Evolutionary conservation across 768 basidiomycete species (phyloP).

Genomic region (Russula olivacea): DNA sequence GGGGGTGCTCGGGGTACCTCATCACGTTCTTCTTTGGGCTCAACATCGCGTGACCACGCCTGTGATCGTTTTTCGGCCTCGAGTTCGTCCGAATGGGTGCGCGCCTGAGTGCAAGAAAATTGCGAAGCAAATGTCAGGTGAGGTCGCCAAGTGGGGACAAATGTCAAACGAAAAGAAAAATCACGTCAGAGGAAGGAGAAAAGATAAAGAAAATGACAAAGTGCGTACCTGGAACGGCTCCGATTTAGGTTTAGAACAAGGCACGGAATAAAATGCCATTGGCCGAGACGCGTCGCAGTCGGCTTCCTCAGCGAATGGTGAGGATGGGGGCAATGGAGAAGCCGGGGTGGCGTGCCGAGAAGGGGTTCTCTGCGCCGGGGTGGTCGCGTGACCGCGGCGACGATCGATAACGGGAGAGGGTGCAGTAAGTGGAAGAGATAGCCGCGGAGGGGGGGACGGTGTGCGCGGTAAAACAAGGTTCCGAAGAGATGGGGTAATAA

Average conservation of each 20-base stretch:
- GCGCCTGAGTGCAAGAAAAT: not conserved
- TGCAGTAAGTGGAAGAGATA: not conserved
- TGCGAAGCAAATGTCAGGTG: conserved; percentile 3
- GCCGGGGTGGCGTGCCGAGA: conserved; percentile 3
- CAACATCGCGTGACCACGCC: conserved; percentile 6
- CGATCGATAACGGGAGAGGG: conserved; percentile 13
- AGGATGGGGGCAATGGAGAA: conserved; percentile 23
- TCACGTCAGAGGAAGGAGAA: not conserved
- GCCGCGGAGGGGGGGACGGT: conserved; percentile 17
- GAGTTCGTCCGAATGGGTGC: not conserved
- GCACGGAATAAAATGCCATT: not conserved
- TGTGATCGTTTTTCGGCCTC: not conserved
- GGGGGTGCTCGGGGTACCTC: not conserved
- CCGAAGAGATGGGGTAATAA: conserved; percentile 14
- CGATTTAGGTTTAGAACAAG: conserved; percentile 8
- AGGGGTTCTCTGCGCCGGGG: conserved; percentile 2
- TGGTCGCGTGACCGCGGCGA: not conserved
- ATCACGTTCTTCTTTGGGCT: not conserved
- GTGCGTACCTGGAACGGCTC: conserved; percentile 7
- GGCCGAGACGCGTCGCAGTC: conserved; percentile 2
- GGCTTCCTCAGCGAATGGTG: conserved; percentile 20
- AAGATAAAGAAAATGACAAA: not conserved
- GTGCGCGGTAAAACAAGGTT: conserved; percentile 15
- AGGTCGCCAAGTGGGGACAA: not conserved
- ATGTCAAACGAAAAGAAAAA: not conserved